Evolutionary conservation across 257 asterid genomes (phyloP).

Genomic region (Przewalskia tangutica): DNA sequence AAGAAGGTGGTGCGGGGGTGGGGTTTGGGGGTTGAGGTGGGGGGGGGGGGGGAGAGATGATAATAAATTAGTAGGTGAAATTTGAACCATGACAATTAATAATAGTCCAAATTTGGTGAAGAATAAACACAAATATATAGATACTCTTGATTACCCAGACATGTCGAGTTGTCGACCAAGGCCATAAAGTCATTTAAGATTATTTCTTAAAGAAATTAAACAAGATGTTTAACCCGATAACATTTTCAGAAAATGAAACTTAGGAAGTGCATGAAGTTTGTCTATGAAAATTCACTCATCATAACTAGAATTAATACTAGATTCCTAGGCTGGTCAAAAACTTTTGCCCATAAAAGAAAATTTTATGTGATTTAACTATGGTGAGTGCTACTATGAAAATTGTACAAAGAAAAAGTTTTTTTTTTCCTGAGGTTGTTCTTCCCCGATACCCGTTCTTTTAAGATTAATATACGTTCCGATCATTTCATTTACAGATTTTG

Average conservation of each 20-base stretch:
- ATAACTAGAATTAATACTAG: not conserved
- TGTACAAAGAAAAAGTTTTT: not conserved
- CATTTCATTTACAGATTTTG: not conserved
- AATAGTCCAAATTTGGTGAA: too few species aligned
- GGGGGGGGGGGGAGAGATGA: too few species aligned
- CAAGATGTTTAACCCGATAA: not conserved
- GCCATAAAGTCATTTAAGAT: too few species aligned
- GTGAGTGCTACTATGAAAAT: not conserved
- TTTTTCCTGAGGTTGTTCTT: not conserved
- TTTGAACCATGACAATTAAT: too few species aligned
- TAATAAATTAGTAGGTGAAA: too few species aligned
- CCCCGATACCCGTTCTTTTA: not conserved
- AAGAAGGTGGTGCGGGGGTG: too few species aligned
- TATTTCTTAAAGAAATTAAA: not conserved
- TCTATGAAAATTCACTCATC: not conserved
- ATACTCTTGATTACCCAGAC: too few species aligned
- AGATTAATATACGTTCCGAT: not conserved
- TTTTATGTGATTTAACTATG: not conserved
- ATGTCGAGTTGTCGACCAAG: too few species aligned
- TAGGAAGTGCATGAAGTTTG: not conserved
- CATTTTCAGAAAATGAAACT: rapidly evolving
- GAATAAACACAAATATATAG: too few species aligned
- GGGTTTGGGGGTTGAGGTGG: too few species aligned
- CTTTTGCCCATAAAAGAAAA: too few species aligned
- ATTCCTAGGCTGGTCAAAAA: too few species aligned